Conservation (phyloP, 2,329 filamentous ascomycete species). For the Fusarium gaditjirri region DNA sequence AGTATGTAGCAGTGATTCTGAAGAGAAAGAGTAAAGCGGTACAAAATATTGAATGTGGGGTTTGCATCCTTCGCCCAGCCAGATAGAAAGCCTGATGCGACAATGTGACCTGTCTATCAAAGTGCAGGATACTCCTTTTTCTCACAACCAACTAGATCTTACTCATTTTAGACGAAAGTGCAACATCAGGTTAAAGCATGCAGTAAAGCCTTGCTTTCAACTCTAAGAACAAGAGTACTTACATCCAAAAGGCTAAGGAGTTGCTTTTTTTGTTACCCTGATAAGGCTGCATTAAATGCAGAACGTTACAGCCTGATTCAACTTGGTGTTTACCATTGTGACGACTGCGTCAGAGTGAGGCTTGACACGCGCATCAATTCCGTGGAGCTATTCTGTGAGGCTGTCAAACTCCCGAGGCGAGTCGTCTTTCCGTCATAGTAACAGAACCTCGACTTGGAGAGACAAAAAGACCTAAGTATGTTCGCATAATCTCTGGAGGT, state of each 20-base stretch:
- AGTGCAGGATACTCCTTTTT: no score
- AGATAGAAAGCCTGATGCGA: not conserved
- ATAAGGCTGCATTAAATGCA: not conserved
- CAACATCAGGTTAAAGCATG: accelerated
- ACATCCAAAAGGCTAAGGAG: accelerated
- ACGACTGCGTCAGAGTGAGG: not conserved
- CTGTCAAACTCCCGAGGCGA: not conserved
- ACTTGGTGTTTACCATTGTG: not conserved
- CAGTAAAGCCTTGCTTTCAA: accelerated
- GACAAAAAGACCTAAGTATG: not conserved
- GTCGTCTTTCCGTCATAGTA: not conserved
- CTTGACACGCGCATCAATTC: no score
- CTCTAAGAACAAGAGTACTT: not conserved
- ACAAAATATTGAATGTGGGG: not conserved
- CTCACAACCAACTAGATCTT: not conserved
- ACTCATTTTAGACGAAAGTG: not conserved
- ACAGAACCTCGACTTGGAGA: accelerated
- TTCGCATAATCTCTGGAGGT: not conserved
- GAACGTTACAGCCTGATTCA: accelerated
- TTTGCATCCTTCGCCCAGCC: not conserved
- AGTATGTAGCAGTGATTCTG: accelerated
- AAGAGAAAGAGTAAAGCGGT: accelerated
- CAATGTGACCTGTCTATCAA: accelerated
- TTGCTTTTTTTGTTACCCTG: accelerated
- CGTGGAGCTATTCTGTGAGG: not conserved